Evolutionary conservation across 169 alveolate species (phyloP).

Genomic region (Plasmodium knowlesi): DNA sequence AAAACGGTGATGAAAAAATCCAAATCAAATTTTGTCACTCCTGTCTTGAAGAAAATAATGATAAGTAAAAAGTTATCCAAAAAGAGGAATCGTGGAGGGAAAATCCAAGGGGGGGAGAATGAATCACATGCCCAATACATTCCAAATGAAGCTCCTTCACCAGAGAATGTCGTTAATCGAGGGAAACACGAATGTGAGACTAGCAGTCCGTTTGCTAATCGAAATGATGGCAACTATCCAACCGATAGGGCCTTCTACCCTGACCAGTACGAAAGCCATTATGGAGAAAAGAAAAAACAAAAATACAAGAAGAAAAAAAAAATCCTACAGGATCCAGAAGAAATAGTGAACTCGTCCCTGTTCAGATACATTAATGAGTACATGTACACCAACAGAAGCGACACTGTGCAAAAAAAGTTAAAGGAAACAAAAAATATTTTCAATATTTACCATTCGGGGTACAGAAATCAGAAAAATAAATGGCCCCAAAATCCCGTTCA

Average conservation of each 20-base stretch:
- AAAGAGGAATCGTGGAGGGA: not conserved
- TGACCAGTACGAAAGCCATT: not conserved
- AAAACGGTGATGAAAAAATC: not conserved
- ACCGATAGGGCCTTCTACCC: not conserved
- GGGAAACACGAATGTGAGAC: not conserved
- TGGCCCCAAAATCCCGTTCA: conserved; percentile 84
- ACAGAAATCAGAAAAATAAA: conserved; percentile 76
- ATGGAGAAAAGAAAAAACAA: conserved; percentile 48
- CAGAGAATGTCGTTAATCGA: not conserved
- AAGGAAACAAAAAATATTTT: conserved; percentile 57
- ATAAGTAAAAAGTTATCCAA: not conserved
- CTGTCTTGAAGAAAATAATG: not conserved
- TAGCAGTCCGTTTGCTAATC: not conserved
- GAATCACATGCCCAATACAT: not conserved
- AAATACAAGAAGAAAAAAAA: conserved; percentile 51
- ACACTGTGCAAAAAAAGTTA: conserved; percentile 26
- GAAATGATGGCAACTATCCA: not conserved
- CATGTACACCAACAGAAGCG: conserved; percentile 59
- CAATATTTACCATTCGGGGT: conserved; percentile 80
- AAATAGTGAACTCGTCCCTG: conserved; percentile 52
- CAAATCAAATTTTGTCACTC: not conserved
- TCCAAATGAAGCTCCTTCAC: not conserved
- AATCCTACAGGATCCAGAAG: conserved; percentile 37
- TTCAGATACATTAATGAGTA: conserved; percentile 62
- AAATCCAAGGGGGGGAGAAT: not conserved